These are phyloP conservation scores for Alternaria novae-zelandiae DNA, from an alignment of 2,329 filamentous ascomycete genomes.

Conservation along the genomic window DNA sequence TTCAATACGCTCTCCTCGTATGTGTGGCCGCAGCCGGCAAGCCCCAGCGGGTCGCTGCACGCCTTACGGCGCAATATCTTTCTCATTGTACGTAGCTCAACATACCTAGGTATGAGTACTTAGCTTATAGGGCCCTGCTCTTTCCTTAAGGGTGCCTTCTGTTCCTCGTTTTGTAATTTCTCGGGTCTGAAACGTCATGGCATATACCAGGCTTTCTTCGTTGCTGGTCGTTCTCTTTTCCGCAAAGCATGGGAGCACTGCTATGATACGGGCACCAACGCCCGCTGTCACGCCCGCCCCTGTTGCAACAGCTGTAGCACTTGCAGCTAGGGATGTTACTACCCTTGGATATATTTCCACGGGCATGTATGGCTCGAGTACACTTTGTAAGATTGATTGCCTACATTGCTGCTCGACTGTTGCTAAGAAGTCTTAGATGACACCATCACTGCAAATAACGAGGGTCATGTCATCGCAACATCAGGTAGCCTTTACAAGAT, in stretches of 20 bases:
- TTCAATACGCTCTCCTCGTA: slow-evolving; percentile 2
- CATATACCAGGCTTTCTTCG: neutral
- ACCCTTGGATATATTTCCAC: slow-evolving; percentile 17
- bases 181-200: neutral
- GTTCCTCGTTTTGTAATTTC: neutral
- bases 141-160: neutral
- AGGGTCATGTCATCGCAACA: slow-evolving; percentile 12
- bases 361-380: slow-evolving; percentile 9
- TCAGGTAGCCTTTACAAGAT: slow-evolving; percentile 12
- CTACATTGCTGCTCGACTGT: neutral
- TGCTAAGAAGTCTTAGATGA: slow-evolving; percentile 12
- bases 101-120: neutral
- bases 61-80: neutral
- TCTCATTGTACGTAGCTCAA: neutral
- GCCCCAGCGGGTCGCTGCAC: slow-evolving; percentile 12
- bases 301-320: slow-evolving; percentile 12
- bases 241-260: slow-evolving; percentile 1
- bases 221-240: slow-evolving; percentile 5
- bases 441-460: slow-evolving; percentile 13
- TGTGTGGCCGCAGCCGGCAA: slow-evolving; percentile 4
- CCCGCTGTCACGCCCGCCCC: slow-evolving; percentile 10
- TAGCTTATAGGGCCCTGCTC: neutral
- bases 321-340: slow-evolving; percentile 11
- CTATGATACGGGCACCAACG: slow-evolving; percentile 9
- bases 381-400: slow-evolving; percentile 8